Base-by-base conservation (phyloP, 1,284 basidiomycete species). In the Erythrobasidium hasegawianum region DNA sequence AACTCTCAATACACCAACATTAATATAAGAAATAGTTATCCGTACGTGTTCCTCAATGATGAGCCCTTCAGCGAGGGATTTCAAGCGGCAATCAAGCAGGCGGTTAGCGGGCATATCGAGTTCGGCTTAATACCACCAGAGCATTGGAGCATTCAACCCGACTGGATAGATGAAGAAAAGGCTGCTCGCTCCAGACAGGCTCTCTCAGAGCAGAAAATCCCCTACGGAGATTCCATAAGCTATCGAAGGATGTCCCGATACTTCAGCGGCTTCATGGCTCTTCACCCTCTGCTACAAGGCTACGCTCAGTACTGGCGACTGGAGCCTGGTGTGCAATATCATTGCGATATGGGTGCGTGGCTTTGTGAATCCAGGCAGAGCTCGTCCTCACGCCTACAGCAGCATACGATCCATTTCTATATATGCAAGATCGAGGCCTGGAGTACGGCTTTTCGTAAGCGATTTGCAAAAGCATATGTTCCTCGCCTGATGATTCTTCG, bases 271-370 rank as follows among this genome's bases (percentile, higher is more conserved):
- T 90, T 90, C 29, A 68, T 90, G 79, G 91, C 85, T 79, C 81
- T 82, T 47, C 89, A 93, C 72, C 84, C 86, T 70, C 80, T 94
- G 11, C 80, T 33, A 33, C 33, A 33, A n/a, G 43, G 85, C 59
- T 93, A 88, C 79, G 88, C 86, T 74, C 97, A 94, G 79, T 97
- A 97, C 79, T 97, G 94, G 94, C 86, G 86, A 74, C 85, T 90
- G 76, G 82, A 84, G 82, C 73, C 73, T 10, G 59, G 57, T 53
- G 68, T 73, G 47, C 70, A 71, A 56, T 72, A 33, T 11, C 33
- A 33, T 11, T 33, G 33, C 11, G 33, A 33, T 11, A 33, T 33
- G 33, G 33, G 50, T 54, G 54, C n/a, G 56, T 41, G 33, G 1
- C 1, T 50, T 16, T 38, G 26, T 2, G 16, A 1, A 16, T 9